Base-by-base conservation (phyloP, 2,329 filamentous ascomycete genomes). In the Bipolaris zeicola region DNA sequence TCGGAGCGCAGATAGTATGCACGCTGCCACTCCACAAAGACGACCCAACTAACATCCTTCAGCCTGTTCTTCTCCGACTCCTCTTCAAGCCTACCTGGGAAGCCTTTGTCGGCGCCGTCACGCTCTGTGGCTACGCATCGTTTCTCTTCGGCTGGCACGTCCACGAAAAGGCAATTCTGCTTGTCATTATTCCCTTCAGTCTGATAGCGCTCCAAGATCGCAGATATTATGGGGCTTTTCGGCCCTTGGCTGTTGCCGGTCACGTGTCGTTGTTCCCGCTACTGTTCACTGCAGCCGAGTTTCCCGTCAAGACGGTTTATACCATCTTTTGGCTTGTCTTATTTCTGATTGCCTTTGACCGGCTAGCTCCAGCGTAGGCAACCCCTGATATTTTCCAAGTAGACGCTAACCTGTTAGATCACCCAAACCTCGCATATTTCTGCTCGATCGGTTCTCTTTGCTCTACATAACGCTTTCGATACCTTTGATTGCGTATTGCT, bases 121-220 rank as follows among this genome's bases (percentile, higher is more conserved):
- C 94, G 0, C 86, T 98, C 14, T 98, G 95, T 71, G 95, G 91
- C 56, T 99, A 97, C 72, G 90, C 94, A 0, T 97, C 94, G 0
- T 99, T 99, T 79, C 83, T 99, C 8, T 98, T 98, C 67, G 94
- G 95, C 54, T 99, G 94, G 92, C 95, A 99, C 72, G 95, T 99
- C 7, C 95, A 99, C 69, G 95, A 99, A 74, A 99, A 99, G 77
- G 95, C 95, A 1, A 90, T 99, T 55, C 84, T 99, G 20, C 85
- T 98, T 18, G 89, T 98, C 71, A 92, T 99, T 64, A 90, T 98
- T 46, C 95, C 95, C 0, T 98, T 98, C 81, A 96, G 91, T 66
- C 84, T 99, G 59, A 89, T 98, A 58, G 93, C 94, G 0, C 85
- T 98, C 49, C 90, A 89, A 73, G 93, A 98, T 74, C 87, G 95